These are phyloP conservation scores for Austroboletus eburneus DNA, from an alignment of 768 basidiomycete genomes.

Conservation along the genomic window DNA sequence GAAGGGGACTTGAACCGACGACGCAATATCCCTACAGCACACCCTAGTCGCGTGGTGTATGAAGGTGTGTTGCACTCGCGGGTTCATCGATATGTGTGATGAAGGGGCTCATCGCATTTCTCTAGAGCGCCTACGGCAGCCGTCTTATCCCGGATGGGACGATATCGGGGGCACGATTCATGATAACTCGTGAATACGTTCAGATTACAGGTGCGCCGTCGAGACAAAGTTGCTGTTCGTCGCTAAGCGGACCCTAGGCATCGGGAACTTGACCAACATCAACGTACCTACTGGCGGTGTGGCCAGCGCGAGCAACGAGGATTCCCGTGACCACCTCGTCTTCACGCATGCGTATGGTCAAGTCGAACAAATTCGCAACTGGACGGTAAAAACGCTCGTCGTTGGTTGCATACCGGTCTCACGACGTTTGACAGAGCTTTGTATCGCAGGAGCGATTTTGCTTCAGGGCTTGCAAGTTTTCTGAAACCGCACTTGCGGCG, in stretches of 20 bases:
- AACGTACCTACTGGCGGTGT: conserved; percentile 58
- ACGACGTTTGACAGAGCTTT: conserved; percentile 46
- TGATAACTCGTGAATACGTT: conserved; percentile 71
- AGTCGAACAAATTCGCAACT: conserved; percentile 59
- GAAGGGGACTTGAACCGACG: conserved; percentile 10
- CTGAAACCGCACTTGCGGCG: conserved; percentile 36
- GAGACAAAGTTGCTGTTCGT: conserved; percentile 13
- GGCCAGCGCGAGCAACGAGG: conserved; percentile 54
- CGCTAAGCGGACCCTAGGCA: conserved; percentile 38
- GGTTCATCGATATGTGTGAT: background rate
- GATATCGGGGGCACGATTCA: conserved; percentile 64
- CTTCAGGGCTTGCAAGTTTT: conserved; percentile 64
- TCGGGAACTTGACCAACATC: conserved; percentile 60
- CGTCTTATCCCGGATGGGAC: conserved; percentile 69
- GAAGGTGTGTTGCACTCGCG: conserved; percentile 29
- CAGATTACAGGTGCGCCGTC: conserved; percentile 54
- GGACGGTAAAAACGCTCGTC: conserved; percentile 49
- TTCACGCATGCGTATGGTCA: conserved; percentile 67
- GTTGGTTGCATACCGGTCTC: conserved; percentile 6
- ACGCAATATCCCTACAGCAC: conserved; percentile 28
- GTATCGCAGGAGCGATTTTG: conserved; percentile 60
- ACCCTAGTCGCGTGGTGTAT: conserved; percentile 54
- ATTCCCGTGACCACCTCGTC: conserved; percentile 65
- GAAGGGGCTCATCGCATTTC: background rate
- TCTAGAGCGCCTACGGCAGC: conserved; percentile 53